Evolutionary conservation across 2,329 filamentous ascomycete species (phyloP), one percentile per base, ranked within the genome.

Genomic region (Hirsutella minnesotensis): DNA sequence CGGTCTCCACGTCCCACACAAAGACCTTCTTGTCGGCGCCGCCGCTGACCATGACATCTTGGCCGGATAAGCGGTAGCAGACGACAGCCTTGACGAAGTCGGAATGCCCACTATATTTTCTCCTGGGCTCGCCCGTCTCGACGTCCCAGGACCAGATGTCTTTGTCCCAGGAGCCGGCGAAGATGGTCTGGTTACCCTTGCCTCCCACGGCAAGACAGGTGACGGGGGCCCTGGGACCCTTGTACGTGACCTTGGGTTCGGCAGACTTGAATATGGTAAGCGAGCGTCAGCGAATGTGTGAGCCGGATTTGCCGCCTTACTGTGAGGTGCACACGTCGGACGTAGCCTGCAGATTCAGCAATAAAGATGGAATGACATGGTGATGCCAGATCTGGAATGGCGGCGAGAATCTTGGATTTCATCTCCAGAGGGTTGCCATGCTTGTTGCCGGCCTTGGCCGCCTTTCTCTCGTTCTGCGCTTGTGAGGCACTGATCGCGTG

Each of bases 151-250:
- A 84, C 81, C 88, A 95, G 45, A 96, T 75, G 18, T 78, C 74
- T 65, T 94, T 95, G 65, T 98, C 90, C 92, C 92, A 98, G 46
- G 82, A 92, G 29, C 89, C 90, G 20, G 87, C 87, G 60, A 87
- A 95, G 10, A 95, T 57, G 1, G 73, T 83, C 40, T 60, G 63
- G 46, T 68, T 70, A 21, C 65, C 65, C 4, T 67, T 59, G 13
- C 78, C 73, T 37, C 76, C 80, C 30, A 86, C 68, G 15, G 83
- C 78, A 22, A 94, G 63, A 51, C 83, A 85, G 9, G 86, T 90
- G 9, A 95, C 69, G 1, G 92, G 92, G 3, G 86, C 83, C 38
- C 73, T 75, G 16, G 89, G 86, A 2, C 87, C 87, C 55, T 76
- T 75, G 56, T 84, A 94, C 4, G 71, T 62, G 12, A 49, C 49